Base-by-base conservation (phyloP, 306 rosid species). In the Vigna mungo region DNA sequence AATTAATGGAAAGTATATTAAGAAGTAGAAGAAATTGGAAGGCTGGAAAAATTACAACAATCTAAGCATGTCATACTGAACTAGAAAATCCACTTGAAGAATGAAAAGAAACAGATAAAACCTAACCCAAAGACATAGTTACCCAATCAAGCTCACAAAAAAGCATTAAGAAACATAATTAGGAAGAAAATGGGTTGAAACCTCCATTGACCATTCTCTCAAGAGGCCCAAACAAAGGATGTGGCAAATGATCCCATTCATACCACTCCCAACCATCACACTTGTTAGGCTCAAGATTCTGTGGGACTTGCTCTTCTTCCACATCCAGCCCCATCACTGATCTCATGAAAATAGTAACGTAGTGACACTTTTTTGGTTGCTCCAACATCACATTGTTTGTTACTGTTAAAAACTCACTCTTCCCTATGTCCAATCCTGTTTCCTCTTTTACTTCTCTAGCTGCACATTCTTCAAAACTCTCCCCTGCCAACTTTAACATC, bases 261-360 rank as follows among this genome's bases (percentile, higher is more conserved):
- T 84, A 88, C 96, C 97, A 93, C 15, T 76, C 91, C 98, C 96
- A 93, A 6, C 96, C 98, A 49, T 85, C 89, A 67, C 97, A 93
- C 77, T 88, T 86, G 10, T 52, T 11, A 9, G 96, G 96, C 87
- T 93, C 98, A 2, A 86, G 34, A 75, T 88, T 93, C 72, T 76
- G 79, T 0, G 90, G 88, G 17, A 20, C 68, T 54, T 87, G 86
- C 2, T 85, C 23, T 14, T 80, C 71, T 41, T 69, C 68, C 3
- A 4, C 75, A 67, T 82, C 83, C 12, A 14, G 80, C 53, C 66
- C 72, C 13, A 74, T 17, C 4, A 82, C 8, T 20, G 85, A 91
- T 8, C 97, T 78, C 91, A 88, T 43, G 80, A 74, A 89, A 63
- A 93, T 60, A 1, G 85, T 84, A 0, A 91, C 97, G 12, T 85